Percentiles rank a stretch among this genome's conserved stretches.
These are phyloP conservation scores for Botrytis deweyae DNA, from an alignment of 2,329 filamentous ascomycete species.

Conservation along the genomic window DNA sequence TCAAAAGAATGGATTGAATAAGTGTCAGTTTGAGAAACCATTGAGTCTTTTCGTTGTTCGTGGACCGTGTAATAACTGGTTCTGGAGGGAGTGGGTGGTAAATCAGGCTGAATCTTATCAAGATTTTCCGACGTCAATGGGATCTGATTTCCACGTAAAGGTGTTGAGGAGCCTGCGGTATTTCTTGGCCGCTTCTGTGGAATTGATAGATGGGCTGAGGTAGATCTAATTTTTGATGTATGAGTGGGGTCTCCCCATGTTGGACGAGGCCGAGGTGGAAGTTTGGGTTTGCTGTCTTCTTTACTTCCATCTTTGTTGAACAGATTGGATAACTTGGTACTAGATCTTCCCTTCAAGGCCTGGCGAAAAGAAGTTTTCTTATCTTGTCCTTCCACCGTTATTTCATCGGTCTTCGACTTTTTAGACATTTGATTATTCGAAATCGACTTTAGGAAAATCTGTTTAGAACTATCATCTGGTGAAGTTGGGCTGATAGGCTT, in stretches of 20 bases:
- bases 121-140: conserved; percentile 45
- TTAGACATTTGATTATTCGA: conserved; percentile 37
- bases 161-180: conserved; percentile 27
- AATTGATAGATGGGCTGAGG: conserved; percentile 36
- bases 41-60: conserved; percentile 52
- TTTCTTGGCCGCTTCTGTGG: conserved; percentile 40
- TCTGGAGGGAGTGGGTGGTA: conserved; percentile 45
- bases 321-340: conserved; percentile 49
- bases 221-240: conserved; percentile 28
- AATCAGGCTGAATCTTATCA: conserved; percentile 32
- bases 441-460: conserved; percentile 29
- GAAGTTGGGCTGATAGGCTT: conserved; percentile 35
- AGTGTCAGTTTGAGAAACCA: conserved; percentile 56
- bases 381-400: conserved; percentile 41
- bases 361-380: conserved; percentile 50
- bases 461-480: conserved; percentile 30
- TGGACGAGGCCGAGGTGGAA: conserved; percentile 29
- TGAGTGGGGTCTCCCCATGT: conserved; percentile 33
- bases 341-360: conserved; percentile 52
- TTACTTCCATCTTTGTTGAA: conserved; percentile 49
- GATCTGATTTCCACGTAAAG: conserved; percentile 43
- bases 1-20: conserved; percentile 52
- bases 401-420: conserved; percentile 35
- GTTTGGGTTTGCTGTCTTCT: conserved; percentile 30
- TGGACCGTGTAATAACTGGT: conserved; percentile 52